Base-by-base conservation (phyloP, 1,284 basidiomycete species). In the Retiboletus flavoniger region DNA sequence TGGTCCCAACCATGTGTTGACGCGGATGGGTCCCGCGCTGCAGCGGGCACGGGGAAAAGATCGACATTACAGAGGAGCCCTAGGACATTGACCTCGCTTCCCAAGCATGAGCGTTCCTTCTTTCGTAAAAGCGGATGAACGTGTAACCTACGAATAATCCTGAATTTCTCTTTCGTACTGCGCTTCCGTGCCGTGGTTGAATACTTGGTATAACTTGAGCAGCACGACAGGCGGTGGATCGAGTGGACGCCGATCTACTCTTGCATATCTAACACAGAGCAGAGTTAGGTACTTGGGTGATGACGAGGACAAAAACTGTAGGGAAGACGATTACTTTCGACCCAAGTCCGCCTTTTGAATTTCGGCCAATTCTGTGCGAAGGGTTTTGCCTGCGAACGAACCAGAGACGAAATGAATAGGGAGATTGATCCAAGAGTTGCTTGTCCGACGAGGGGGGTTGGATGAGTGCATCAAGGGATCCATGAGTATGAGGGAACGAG, bases 21-120 rank as follows among this genome's bases (percentile, higher is more conserved):
- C 31, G 42, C 14, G 16, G 51, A 49, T 4, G 52, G 42, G 19
- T 58, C 55, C 36, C 46, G 51, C 17, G 34, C 45, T 55, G 56
- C 24, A 44, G 64, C 63, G 24, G 75, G 75, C 7, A 82, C 76
- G 3, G 80, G 78, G 58, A 84, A 86, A 21, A 87, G 73, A 68
- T 87, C 84, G 40, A 84, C 81, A 5, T 81, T 82, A 64, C 84
- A 86, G 4, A 87, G 66, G n/a, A 85, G 72, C 11, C 83, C 83
- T 29, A 81, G 73, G 6, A 71, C 72, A 50, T 75, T 72, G 43
- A 79, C 63, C 34, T 77, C 76, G 32, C 80, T 82, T 55, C 41
- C 45, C 46, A 26, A 48, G 53, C 16, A 24, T 59, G 24, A 58
- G 56, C 49, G 16, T 38, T 24, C 14, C 36, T 31, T 19, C 7